Base-by-base conservation (phyloP, 129 eudicot species). In the Smallanthus sonchifolius region DNA sequence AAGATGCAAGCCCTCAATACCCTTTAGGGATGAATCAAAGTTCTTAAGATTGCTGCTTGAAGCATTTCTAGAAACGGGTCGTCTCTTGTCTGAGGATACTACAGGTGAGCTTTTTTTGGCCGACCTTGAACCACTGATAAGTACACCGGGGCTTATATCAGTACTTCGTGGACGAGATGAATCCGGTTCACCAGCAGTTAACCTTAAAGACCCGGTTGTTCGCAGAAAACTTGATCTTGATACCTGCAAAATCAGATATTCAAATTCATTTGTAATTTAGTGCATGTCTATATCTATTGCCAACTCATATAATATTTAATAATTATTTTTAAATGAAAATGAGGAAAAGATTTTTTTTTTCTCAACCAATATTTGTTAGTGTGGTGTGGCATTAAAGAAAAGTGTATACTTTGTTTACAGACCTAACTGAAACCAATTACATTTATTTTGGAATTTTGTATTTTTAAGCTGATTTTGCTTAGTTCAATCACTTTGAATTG, bases 1-100 rank as follows among this genome's bases (percentile, higher is more conserved):
- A 30, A 92, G 78, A 72, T 81, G 83, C 34, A 92, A 78, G 75
- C 87, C 84, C 59, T 92, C 88, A 6, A 92, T 85, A 3, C 90
- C 95, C 80, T 83, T 86, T 28, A 92, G 85, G 77, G 93, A 77
- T 5, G 92, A 83, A 35, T 87, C 97, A 51, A 88, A 79, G 82
- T 80, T 87, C 77, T 79, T 82, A 15, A 74, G 74, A 81, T 84
- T 87, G n/a, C 89, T 68, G 69, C 80, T 75, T 3, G 80, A 54
- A 65, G 80, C 75, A 17, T 56, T 78, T 87, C 94, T 84, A 24
- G 90, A 90, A 54, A 90, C 65, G 0, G 84, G 42, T 14, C 81
- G 85, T 54, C 83, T 84, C 32, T 87, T 78, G 43, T 90, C 91
- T 1, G 88, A 70, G 48, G 88, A 81, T 45, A 87, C 39, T 35